Evolutionary conservation across 75 land plant genomes (phyloP).

Genomic region (Cunninghamia lanceolata): DNA sequence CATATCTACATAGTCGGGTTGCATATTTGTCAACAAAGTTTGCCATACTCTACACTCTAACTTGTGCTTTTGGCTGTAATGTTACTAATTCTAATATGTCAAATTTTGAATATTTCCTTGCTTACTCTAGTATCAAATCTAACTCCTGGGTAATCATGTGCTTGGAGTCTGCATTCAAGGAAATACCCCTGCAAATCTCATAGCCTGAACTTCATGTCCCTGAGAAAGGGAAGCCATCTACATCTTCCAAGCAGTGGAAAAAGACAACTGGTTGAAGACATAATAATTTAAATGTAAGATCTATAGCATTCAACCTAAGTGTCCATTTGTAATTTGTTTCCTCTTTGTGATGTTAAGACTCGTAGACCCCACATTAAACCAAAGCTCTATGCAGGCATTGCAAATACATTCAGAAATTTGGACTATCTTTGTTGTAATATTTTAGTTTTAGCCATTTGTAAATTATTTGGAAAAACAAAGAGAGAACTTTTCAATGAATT

Average conservation of each 20-base stretch:
- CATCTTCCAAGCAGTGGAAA: background rate
- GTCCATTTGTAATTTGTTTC: background rate
- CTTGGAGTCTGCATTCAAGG: background rate
- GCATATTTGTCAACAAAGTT: background rate
- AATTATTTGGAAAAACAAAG: background rate
- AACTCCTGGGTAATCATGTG: background rate
- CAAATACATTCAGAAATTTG: background rate
- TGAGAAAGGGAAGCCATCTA: background rate
- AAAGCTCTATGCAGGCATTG: background rate
- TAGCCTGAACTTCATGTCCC: background rate
- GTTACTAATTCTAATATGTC: background rate
- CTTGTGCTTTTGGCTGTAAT: background rate
- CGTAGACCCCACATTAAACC: background rate
- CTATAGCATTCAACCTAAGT: background rate
- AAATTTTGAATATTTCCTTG: no score
- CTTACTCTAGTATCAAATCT: background rate
- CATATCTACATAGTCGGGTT: no score
- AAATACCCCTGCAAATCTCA: background rate
- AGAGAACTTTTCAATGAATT: background rate
- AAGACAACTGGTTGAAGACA: background rate
- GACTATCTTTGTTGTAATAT: background rate
- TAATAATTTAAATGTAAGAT: background rate
- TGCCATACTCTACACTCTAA: background rate
- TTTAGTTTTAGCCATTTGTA: background rate
- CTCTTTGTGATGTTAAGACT: background rate